Evolutionary conservation across 495 filamentous ascomycete genomes (phyloP).

Genomic region (Penicillium atrosanguineum): DNA sequence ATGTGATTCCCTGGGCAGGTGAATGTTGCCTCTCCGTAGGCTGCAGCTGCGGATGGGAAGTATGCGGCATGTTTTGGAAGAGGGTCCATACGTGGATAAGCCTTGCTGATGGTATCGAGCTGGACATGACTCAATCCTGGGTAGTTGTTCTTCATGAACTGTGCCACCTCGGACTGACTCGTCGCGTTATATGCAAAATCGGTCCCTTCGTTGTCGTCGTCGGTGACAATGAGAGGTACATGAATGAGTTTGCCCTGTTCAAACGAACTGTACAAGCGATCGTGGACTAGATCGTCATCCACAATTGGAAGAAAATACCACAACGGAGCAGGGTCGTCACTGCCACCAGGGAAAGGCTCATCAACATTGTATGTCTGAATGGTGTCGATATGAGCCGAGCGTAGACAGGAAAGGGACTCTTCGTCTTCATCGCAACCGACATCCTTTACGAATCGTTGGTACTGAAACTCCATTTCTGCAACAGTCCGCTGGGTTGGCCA

Average conservation of each 20-base stretch:
- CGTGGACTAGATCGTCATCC: conserved; percentile 53
- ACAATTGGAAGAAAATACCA: conserved; percentile 55
- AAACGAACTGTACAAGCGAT: conserved; percentile 55
- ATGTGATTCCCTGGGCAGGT: conserved; percentile 53
- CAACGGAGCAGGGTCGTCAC: conserved; percentile 31
- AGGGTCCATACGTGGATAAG: conserved; percentile 52
- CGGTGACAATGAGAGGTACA: conserved; percentile 62
- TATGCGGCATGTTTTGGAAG: conserved; percentile 42
- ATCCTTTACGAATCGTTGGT: conserved; percentile 51
- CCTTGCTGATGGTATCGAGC: conserved; percentile 49
- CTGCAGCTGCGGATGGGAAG: conserved; percentile 55
- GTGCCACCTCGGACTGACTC: conserved; percentile 38
- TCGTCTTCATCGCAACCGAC: conserved; percentile 42
- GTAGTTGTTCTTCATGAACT: conserved; percentile 62
- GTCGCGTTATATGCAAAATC: conserved; percentile 52
- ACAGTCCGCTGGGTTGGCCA: conserved; percentile 60
- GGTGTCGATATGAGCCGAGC: conserved; percentile 41
- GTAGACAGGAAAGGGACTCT: conserved; percentile 56
- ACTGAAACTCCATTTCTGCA: conserved; percentile 58
- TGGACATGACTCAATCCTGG: conserved; percentile 51
- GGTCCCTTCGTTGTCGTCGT: conserved; percentile 65
- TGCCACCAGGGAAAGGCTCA: conserved; percentile 50
- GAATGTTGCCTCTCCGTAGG: conserved; percentile 67
- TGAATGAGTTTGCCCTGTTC: conserved; percentile 53
- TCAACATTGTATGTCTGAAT: conserved; percentile 50